Percentiles rank a stretch among this genome's conserved stretches.
phyloP scores from a whole-genome alignment of 1,284 basidiomycete species.

The Apiotrichum montevideense region DNA sequence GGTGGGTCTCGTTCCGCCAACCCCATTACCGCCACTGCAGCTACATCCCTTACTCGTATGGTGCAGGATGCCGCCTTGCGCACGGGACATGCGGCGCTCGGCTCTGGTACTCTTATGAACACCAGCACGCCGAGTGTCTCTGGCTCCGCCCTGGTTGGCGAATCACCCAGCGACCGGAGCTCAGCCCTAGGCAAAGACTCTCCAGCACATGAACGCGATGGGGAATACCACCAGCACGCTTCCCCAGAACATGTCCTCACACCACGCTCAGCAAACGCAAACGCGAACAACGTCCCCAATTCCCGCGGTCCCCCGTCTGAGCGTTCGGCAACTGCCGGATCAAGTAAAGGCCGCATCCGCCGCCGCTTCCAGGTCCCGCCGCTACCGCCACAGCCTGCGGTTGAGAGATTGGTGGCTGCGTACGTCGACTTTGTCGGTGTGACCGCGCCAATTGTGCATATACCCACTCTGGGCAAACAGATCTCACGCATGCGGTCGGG shows the following conservation, averaged over 20 bases:
- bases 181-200: slow-evolving; percentile 17
- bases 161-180: slow-evolving; percentile 18
- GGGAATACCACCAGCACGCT: slow-evolving; percentile 3
- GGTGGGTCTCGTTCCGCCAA: slow-evolving; percentile 4
- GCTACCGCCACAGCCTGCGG: slow-evolving; percentile 46
- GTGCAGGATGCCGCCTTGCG: slow-evolving; percentile 44
- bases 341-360: slow-evolving; percentile 21
- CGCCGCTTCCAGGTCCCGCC: slow-evolving; percentile 39
- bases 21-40: slow-evolving; percentile 18
- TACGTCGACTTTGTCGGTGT: slow-evolving; percentile 49
- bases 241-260: slow-evolving; percentile 18
- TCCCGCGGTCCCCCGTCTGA: slow-evolving; percentile 11
- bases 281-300: slow-evolving; percentile 1
- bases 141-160: slow-evolving; percentile 15
- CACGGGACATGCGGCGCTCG: slow-evolving; percentile 39
- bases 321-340: slow-evolving; percentile 8
- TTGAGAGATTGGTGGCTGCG: slow-evolving; percentile 47
- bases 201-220: slow-evolving; percentile 4
- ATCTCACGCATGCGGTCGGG: slow-evolving; percentile 39
- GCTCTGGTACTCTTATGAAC: slow-evolving; percentile 17
- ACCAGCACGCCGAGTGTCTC: slow-evolving; percentile 13
- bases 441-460: slow-evolving; percentile 47
- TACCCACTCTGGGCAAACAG: slow-evolving; percentile 46
- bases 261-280: slow-evolving; percentile 15
- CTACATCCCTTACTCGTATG: slow-evolving; percentile 41